Base-by-base conservation (phyloP, 2,329 filamentous ascomycete species). In the Gaeumannomyces sp. region DNA sequence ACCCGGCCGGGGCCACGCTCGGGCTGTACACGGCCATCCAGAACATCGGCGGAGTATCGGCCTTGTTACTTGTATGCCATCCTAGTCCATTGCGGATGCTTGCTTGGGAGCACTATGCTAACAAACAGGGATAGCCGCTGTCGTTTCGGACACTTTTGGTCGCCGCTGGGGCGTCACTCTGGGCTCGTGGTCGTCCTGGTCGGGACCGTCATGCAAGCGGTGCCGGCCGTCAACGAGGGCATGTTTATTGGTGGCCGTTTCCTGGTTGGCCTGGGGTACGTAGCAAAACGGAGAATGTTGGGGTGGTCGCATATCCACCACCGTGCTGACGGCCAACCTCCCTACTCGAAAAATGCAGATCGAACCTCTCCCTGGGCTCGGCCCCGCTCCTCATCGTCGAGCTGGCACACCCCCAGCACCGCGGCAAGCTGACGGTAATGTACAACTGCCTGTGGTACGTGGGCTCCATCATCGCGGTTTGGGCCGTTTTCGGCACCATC, bases 161-260 rank as follows among this genome's bases (percentile, higher is more conserved):
- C 29, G 59, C 4, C 28, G 59, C 7, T 60, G 28, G 59, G 28
- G 59, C 10, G n/a, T n/a, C 4, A 19, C 59, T 3, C n/a, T 22
- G 59, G 25, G 10, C 59, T 60, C 5, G 59, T 60, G 28, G 59
- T n/a, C 19, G 59, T 60, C 11, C 29, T 60, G 4, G 59, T 60
- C 59, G 59, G 59, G 2, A 60, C 59, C 14, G 59, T 31, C 59
- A 60, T 60, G 59, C 59, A 60, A 11, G 16, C 29, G 1, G 59
- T 60, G 4, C 59, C 59, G 28, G 28, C 5, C 29, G 59, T 60
- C 4, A 60, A 60, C 56, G 66, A 71, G 16, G 64, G 64, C 19
- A 66, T 67, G 61, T 85, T 83, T 67, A 78, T 83, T 68, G 79
- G 74, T n/a, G 82, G 81, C 63, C 77, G 83, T 64, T 82, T 84